These are phyloP conservation scores for Pyrus hybrid DNA, from an alignment of 331 rosid species.

Conservation along the genomic window DNA sequence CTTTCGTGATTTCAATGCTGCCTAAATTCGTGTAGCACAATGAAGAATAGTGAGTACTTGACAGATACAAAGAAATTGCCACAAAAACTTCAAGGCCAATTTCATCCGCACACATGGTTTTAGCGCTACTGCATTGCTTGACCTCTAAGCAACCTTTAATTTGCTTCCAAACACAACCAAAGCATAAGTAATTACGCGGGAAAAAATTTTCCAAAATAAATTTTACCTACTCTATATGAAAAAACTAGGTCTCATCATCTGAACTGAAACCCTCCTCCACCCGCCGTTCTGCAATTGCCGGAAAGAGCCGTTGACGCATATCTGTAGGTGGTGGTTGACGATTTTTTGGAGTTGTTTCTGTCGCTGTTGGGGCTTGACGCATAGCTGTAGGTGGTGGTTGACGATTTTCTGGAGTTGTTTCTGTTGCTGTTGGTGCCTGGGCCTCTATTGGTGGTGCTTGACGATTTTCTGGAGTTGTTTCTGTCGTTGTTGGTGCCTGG, in stretches of 20 bases:
- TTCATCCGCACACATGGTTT: neutral
- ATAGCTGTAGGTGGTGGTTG: slow-evolving; percentile 20
- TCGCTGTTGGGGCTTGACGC: neutral
- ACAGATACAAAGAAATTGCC: neutral
- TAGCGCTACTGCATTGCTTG: neutral
- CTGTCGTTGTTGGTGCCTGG: neutral
- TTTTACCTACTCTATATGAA: slow-evolving; percentile 10
- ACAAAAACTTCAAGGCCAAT: neutral
- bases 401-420: slow-evolving; percentile 3
- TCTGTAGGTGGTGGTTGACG: slow-evolving; percentile 18
- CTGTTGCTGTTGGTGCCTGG: neutral
- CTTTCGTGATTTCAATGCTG: neutral
- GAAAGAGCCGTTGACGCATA: slow-evolving; percentile 47
- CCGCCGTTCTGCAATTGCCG: slow-evolving; percentile 57
- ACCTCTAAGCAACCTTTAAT: slow-evolving; percentile 5
- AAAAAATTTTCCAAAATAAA: no score
- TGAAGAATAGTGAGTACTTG: neutral
- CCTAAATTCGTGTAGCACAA: neutral
- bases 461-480: slow-evolving; percentile 5
- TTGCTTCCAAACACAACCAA: slow-evolving; percentile 2
- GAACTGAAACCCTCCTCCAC: slow-evolving; percentile 42
- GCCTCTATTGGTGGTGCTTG: slow-evolving; percentile 20
- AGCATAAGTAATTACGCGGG: neutral
- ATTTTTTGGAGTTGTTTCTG: slow-evolving; percentile 1
- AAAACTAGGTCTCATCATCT: slow-evolving; percentile 42